phyloP scores from a whole-genome alignment of 306 rosid genomes.

The Crataegus laevigata region DNA sequence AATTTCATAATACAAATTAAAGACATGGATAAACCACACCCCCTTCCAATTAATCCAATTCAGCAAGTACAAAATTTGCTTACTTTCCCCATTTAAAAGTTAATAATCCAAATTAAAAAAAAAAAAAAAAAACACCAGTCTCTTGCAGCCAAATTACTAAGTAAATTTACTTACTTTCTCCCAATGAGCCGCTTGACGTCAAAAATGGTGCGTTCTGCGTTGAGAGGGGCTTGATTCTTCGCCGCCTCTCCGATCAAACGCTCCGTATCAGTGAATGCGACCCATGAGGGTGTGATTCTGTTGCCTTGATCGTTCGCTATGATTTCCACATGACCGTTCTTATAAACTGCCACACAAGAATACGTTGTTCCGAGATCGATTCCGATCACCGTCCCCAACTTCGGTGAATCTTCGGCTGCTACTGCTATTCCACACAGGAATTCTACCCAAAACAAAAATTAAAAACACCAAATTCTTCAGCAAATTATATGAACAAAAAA shows the following conservation, averaged over 20 bases:
- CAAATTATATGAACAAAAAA: too few relatives aligned
- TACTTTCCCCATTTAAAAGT: not conserved
- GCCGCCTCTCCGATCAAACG: conserved; percentile 59
- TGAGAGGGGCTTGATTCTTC: conserved; percentile 49
- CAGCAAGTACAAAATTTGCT: too few relatives aligned
- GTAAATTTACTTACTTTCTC: conserved; percentile 25
- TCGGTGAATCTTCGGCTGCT: conserved; percentile 16
- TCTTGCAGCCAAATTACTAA: not conserved
- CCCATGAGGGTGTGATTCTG: conserved; percentile 54
- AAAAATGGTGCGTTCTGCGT: conserved; percentile 40
- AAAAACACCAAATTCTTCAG: not conserved
- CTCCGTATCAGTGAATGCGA: conserved; percentile 44
- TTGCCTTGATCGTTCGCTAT: conserved; percentile 61
- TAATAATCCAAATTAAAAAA: not conserved
- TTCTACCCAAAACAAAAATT: conserved; percentile 2
- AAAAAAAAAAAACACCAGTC: not conserved
- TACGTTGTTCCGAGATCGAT: conserved; percentile 55
- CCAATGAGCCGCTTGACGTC: conserved; percentile 55
- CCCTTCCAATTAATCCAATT: too few relatives aligned
- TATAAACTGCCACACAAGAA: conserved; percentile 48
- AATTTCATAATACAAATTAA: too few relatives aligned
- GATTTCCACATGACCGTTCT: conserved; percentile 42
- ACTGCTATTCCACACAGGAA: conserved; percentile 20
- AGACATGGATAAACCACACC: too few relatives aligned
- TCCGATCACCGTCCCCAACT: conserved; percentile 41